phyloP scores from a whole-genome alignment of 352 stramenopile genomes.

The Aphanomyces invadans region DNA sequence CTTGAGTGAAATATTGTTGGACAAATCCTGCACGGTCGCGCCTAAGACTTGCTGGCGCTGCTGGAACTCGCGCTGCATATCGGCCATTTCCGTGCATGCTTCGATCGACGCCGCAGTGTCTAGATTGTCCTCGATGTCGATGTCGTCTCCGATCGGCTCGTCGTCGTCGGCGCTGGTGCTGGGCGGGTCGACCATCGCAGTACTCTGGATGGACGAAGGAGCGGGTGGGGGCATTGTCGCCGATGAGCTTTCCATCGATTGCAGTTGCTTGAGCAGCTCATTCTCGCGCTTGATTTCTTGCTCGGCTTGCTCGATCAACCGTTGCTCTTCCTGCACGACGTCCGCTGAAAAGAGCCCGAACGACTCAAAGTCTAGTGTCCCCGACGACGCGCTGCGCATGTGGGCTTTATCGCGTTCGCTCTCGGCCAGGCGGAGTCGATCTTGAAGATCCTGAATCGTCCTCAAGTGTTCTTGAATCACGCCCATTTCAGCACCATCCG shows the following conservation, averaged over 20 bases:
- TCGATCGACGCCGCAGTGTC: not conserved
- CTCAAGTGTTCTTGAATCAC: slow-evolving; percentile 71
- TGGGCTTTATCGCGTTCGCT: slow-evolving; percentile 54
- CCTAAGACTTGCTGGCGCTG: slow-evolving; percentile 67
- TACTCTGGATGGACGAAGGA: not conserved
- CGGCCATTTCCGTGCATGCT: slow-evolving; percentile 47
- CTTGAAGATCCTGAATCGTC: slow-evolving; percentile 71
- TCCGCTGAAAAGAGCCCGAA: slow-evolving; percentile 16
- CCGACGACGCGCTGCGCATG: slow-evolving; percentile 27
- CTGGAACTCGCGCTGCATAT: slow-evolving; percentile 73
- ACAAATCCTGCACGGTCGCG: slow-evolving; percentile 68
- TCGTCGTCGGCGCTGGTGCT: not conserved
- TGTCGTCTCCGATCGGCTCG: slow-evolving; percentile 16
- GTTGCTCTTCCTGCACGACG: slow-evolving; percentile 49
- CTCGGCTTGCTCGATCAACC: slow-evolving; percentile 56
- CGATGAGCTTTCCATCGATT: slow-evolving; percentile 25
- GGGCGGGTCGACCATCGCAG: not conserved
- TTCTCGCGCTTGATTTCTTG: slow-evolving; percentile 75
- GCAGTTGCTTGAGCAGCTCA: slow-evolving; percentile 63
- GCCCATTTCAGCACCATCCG: slow-evolving; percentile 48
- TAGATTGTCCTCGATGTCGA: not conserved
- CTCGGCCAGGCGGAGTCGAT: slow-evolving; percentile 60
- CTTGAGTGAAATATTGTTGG: slow-evolving; percentile 79
- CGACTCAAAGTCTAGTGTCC: slow-evolving; percentile 12
- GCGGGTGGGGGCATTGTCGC: not conserved